Base-by-base conservation (phyloP, 768 basidiomycete species). In the Termitomyces bulborhizus region DNA sequence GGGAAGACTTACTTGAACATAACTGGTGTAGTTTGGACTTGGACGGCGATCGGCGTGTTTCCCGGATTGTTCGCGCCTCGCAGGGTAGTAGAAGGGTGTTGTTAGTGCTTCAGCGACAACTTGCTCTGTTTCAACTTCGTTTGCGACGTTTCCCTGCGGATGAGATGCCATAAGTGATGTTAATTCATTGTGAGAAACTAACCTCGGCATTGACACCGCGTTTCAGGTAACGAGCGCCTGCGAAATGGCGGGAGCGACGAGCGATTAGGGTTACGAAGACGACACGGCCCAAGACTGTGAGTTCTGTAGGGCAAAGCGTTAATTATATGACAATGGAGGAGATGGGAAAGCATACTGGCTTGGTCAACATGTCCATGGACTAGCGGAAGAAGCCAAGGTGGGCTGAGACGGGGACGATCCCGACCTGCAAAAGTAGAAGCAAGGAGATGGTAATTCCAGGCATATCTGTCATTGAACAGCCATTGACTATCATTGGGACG, bases 91-190 rank as follows among this genome's bases (percentile, higher is more conserved):
- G 66, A 97, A 95, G 0, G 93, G 84, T 0, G 93, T 95, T 0
- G 90, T 95, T 5, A 91, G 66, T 0, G 90, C 88, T 65, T 96
- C 94, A 7, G 87, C 89, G 0, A 96, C 92, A 49, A 99, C 96
- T 65, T 99, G 97, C 67, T 99, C 97, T 0, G 94, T 97, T 71
- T 99, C 97, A 1, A 99, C 97, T 69, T 98, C 97, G 65, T 99
- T 99, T 3, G 96, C 96, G 9, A 98, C 96, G 66, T 95, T 93
- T 3, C 97, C 97, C 93, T 97, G 58, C n/a, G 18, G 36, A 56
- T 32, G 56, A 8, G 34, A 4, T 21, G 18, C 58, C 32, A 29
- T 15, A 37, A 24, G 15, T 34, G 24, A 31, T 15, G 46, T 13
- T 21, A 31, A 41, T 40, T 16, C 37, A 29, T n/a, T 15, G 13